Conservation (phyloP, 2,329 filamentous ascomycete species). For the Dothiorella sarmentorum region DNA sequence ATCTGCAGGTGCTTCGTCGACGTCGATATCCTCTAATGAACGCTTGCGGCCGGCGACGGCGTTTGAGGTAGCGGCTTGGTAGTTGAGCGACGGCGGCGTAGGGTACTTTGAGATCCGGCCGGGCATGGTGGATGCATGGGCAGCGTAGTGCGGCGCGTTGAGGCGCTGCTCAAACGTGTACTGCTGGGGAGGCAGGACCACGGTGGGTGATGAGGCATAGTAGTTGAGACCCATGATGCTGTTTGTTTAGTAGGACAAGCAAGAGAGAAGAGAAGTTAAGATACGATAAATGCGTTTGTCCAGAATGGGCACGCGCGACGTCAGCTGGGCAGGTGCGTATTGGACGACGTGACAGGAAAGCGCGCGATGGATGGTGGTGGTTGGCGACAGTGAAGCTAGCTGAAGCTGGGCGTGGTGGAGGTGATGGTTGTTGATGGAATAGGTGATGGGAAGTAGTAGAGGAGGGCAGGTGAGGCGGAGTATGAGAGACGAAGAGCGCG, state of each 20-base stretch:
- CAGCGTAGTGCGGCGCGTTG: slow-evolving; percentile 22
- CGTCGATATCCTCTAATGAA: slow-evolving; percentile 72
- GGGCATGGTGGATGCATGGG: slow-evolving; percentile 32
- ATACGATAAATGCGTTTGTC: slow-evolving; percentile 10
- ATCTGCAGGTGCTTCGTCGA: slow-evolving; percentile 54
- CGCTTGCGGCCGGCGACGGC: slow-evolving; percentile 66
- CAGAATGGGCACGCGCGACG: slow-evolving; percentile 10
- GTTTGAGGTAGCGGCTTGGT: slow-evolving; percentile 40
- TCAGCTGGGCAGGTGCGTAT: slow-evolving; percentile 13
- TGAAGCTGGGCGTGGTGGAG: slow-evolving; percentile 12
- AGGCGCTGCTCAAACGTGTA: slow-evolving; percentile 29
- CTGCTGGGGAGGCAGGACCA: slow-evolving; percentile 43
- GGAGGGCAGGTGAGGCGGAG: slow-evolving; percentile 21
- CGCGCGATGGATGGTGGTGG: neutral
- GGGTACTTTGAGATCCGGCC: slow-evolving; percentile 39
- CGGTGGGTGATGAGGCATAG: slow-evolving; percentile 47
- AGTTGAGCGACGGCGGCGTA: slow-evolving; percentile 43
- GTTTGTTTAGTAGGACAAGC: slow-evolving; percentile 36
- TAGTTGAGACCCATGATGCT: slow-evolving; percentile 44
- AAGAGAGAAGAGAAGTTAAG: slow-evolving; percentile 15
- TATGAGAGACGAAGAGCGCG: slow-evolving; percentile 18
- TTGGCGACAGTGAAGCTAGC: slow-evolving; percentile 12
- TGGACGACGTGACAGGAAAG: slow-evolving; percentile 19
- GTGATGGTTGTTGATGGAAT: neutral
- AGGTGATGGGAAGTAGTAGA: slow-evolving; percentile 22